phyloP scores from a whole-genome alignment of 1,284 basidiomycete genomes.

The Paramarasmius palmivorus region DNA sequence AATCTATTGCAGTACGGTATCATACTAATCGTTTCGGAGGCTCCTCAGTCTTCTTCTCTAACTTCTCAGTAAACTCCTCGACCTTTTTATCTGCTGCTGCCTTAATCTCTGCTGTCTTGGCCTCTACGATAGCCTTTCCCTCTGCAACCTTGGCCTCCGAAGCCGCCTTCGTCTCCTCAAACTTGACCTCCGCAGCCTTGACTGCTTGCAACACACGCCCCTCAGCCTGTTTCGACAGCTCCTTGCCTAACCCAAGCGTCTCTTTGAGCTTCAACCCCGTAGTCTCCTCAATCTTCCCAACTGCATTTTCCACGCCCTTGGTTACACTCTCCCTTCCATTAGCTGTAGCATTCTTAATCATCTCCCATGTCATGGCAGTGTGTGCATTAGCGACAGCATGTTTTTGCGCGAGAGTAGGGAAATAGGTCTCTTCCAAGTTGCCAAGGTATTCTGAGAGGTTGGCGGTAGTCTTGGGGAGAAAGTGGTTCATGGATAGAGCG shows the following conservation, averaged over 20 bases:
- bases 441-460: conserved; percentile 71
- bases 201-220: conserved; percentile 21
- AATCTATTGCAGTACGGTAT: too few relatives aligned
- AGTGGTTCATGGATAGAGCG: conserved; percentile 67
- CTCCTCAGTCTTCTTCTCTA: neutral
- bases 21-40: too few relatives aligned
- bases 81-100: neutral
- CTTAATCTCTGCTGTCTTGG: neutral
- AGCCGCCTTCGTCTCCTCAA: conserved; percentile 17
- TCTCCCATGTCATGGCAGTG: conserved; percentile 56
- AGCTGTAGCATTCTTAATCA: conserved; percentile 43
- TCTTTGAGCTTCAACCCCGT: conserved; percentile 76
- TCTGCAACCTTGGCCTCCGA: conserved; percentile 19
- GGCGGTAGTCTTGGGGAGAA: conserved; percentile 76
- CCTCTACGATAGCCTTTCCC: conserved; percentile 11
- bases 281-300: conserved; percentile 62
- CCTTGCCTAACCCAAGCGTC: conserved; percentile 46
- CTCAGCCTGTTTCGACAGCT: conserved; percentile 12
- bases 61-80: neutral
- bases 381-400: conserved; percentile 71
- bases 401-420: conserved; percentile 66
- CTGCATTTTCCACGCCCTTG: conserved; percentile 45
- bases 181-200: conserved; percentile 23
- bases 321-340: conserved; percentile 44
- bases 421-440: conserved; percentile 70